Conservation (phyloP, 345 rosid species). For the Salix arbutifolia region DNA sequence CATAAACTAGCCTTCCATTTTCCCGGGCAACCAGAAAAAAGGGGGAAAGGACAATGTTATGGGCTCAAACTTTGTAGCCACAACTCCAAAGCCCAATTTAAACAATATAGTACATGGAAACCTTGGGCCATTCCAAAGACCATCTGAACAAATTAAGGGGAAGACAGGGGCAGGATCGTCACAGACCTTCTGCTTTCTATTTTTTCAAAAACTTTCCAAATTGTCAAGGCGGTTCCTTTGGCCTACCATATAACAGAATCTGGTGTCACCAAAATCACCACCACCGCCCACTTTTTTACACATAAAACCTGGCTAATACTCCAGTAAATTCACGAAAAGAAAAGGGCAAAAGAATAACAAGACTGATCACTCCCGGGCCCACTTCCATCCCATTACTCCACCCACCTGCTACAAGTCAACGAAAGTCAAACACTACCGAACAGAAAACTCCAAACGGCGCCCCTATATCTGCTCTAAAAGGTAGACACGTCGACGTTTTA, state of each 20-base stretch:
- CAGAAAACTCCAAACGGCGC: background rate
- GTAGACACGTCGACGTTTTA: constrained; percentile 9
- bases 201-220: constrained; percentile 12
- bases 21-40: no score
- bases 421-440: background rate
- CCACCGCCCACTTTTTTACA: constrained; percentile 1
- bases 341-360: background rate
- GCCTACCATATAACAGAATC: constrained; percentile 30
- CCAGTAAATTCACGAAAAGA: background rate
- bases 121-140: background rate
- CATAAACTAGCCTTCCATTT: no score
- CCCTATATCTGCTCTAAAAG: background rate
- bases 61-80: background rate
- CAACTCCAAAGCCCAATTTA: background rate
- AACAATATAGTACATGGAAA: background rate
- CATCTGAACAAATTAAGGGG: background rate
- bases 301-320: background rate
- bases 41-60: background rate
- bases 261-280: background rate
- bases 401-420: constrained; percentile 16
- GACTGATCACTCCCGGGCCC: background rate
- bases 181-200: background rate
- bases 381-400: background rate
- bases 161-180: constrained; percentile 10
- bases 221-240: constrained; percentile 20